phyloP scores from a whole-genome alignment of 305 asterid genomes.

The Fraxinus paxiana region DNA sequence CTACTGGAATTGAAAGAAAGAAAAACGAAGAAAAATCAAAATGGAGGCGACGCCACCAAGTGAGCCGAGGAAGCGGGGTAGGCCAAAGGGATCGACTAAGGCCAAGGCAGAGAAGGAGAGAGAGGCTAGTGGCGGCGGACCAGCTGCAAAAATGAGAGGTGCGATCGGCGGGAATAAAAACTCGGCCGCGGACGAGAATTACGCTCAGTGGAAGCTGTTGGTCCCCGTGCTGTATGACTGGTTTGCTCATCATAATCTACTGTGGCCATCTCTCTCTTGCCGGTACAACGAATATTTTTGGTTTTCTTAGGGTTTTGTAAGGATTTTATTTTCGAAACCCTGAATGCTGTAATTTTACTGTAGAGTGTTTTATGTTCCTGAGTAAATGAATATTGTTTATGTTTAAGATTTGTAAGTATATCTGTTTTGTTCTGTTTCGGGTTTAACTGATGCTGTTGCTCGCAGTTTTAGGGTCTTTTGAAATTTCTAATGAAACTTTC shows the following conservation, averaged over 20 bases:
- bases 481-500: neutral
- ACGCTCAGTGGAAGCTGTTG: slow-evolving; percentile 76
- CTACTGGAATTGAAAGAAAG: slow-evolving; percentile 11
- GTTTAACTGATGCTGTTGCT: slow-evolving; percentile 4
- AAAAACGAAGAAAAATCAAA: slow-evolving; percentile 18
- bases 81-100: slow-evolving; percentile 88
- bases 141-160: slow-evolving; percentile 45
- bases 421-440: neutral
- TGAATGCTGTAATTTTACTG: neutral
- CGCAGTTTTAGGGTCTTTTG: neutral
- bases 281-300: slow-evolving; percentile 33
- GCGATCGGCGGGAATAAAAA: slow-evolving; percentile 38
- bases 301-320: slow-evolving; percentile 32
- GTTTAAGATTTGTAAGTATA: neutral
- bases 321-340: slow-evolving; percentile 1
- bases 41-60: slow-evolving; percentile 52
- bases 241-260: slow-evolving; percentile 58
- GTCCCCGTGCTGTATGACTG: slow-evolving; percentile 91
- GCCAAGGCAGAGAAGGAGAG: slow-evolving; percentile 52
- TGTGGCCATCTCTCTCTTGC: slow-evolving; percentile 71
- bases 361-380: neutral
- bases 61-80: slow-evolving; percentile 82
- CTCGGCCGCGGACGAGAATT: slow-evolving; percentile 62
- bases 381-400: neutral
- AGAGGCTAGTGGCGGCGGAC: slow-evolving; percentile 37